Evolutionary conservation across 129 eudicot genomes (phyloP), one percentile per base, ranked within the genome.

Genomic region (Helianthus annuus): DNA sequence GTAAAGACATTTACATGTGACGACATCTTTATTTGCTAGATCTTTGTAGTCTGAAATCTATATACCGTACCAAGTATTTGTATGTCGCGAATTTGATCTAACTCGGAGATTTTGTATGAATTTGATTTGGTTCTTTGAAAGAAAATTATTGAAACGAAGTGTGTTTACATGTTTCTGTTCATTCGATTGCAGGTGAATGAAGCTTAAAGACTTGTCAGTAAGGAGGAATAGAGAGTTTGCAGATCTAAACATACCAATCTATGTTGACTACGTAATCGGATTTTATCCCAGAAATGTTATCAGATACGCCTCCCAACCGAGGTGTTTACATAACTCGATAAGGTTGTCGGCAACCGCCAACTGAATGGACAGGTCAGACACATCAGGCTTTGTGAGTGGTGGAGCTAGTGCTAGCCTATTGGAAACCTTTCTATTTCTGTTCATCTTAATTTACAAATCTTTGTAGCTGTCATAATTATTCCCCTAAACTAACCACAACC

Each of bases 341-440:
- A 54, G 68, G 69, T 48, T 53, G 49, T 10, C 4, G 36, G 53
- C 22, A 12, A 75, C n/a, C 27, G 44, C 61, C 80, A 68, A 46
- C 68, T 76, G 69, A 79, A 90, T 93, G 98, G 98, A 93, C 67
- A 71, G 98, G 77, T 72, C 84, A 6, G 97, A 91, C 76, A 91
- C 96, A 68, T 88, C 96, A 45, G 97, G 99, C 66, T 94, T 94
- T 74, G 96, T 94, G 70, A 94, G 97, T 69, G 97, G 99, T 72
- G 98, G 98, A 81, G 72, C 79, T 80, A 73, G 80, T 71, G 67
- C 81, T 78, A 80, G 80, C 74, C 58, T 79, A 68, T 57, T 74
- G 38, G 72, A 76, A 64, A 46, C 59, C 78, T 24, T 73, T 58
- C 81, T 65, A 2, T 71, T 61, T 76, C 81, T 81, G 56, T 86